Conservation (phyloP, 192 early-diverging fungal species). For the Dissophora globulifera region DNA sequence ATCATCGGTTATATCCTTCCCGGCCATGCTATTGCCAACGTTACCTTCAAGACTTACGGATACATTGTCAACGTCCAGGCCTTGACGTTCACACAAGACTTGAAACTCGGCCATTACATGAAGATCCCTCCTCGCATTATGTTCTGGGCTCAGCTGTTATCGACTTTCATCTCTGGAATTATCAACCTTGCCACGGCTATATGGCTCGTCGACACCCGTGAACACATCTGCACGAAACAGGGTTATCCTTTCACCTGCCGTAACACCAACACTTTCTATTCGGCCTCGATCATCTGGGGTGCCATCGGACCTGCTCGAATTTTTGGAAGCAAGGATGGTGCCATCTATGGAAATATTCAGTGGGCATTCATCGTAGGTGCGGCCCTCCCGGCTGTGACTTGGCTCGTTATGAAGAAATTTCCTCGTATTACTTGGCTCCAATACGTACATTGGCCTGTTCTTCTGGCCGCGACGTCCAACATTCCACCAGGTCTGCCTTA, state of each 20-base stretch:
- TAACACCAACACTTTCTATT: conserved; percentile 55
- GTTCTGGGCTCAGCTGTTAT: conserved; percentile 68
- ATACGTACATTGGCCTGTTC: conserved; percentile 72
- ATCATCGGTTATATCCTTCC: conserved; percentile 58
- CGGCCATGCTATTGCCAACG: conserved; percentile 60
- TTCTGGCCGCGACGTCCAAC: conserved; percentile 63
- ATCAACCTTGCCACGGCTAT: conserved; percentile 51
- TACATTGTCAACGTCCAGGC: conserved; percentile 75
- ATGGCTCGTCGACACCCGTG: conserved; percentile 29
- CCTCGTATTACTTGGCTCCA: conserved; percentile 54
- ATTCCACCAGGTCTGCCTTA: conserved; percentile 68
- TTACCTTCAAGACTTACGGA: conserved; percentile 70
- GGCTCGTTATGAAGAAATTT: conserved; percentile 1
- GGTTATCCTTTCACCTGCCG: conserved; percentile 59
- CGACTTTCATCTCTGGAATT: conserved; percentile 60
- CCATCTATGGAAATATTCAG: conserved; percentile 5
- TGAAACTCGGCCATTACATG: conserved; percentile 82
- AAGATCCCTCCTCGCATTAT: conserved; percentile 75
- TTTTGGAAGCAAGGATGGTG: conserved; percentile 51
- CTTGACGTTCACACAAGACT: conserved; percentile 71
- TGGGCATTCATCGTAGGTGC: conserved; percentile 40
- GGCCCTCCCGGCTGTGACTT: conserved; percentile 18
- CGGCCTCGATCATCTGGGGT: conserved; percentile 73
- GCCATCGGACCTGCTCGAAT: conserved; percentile 66
- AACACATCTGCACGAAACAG: conserved; percentile 51